Evolutionary conservation across 2,329 filamentous ascomycete genomes (phyloP).

Genomic region (Ophiostoma montium): DNA sequence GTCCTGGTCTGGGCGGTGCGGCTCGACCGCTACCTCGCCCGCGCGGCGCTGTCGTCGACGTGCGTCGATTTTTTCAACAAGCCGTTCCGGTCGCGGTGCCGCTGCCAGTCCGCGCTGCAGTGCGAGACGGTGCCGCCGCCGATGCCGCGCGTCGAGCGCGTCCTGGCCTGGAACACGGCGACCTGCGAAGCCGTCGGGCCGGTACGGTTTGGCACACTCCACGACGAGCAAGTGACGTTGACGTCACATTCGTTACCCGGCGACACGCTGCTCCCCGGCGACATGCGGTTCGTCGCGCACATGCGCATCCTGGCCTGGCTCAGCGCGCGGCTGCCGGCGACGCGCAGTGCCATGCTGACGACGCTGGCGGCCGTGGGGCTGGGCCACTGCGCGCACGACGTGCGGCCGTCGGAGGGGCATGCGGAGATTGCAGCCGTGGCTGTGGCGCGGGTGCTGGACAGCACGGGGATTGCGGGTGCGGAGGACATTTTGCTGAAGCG

Average conservation of each 20-base stretch:
- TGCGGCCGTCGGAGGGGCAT: conserved; percentile 13
- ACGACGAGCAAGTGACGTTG: not conserved
- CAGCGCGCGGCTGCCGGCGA: conserved; percentile 10
- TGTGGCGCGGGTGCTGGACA: conserved; percentile 9
- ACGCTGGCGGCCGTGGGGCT: conserved; percentile 14
- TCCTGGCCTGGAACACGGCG: not conserved
- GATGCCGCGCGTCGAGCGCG: not conserved
- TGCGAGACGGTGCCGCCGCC: not conserved
- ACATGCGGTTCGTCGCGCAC: conserved; percentile 14
- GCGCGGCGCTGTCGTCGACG: conserved; percentile 7
- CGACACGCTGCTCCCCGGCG: conserved; percentile 11
- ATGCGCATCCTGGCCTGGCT: conserved; percentile 14
- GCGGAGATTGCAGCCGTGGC: conserved; percentile 11
- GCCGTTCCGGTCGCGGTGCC: conserved; percentile 12
- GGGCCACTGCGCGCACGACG: conserved; percentile 14
- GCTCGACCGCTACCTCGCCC: conserved; percentile 12
- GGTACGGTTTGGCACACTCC: not conserved
- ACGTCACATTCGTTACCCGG: not conserved
- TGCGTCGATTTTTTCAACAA: conserved; percentile 12
- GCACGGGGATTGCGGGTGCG: conserved; percentile 11
- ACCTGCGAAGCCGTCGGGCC: not conserved
- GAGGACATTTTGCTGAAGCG: conserved; percentile 10
- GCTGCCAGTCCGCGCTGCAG: conserved; percentile 2
- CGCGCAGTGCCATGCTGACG: conserved; percentile 10
- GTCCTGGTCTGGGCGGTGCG: conserved; percentile 13